Percentiles rank a stretch among this genome's conserved stretches.
These are phyloP conservation scores for Cyamopsis tetragonoloba DNA, from an alignment of 306 rosid genomes.

Conservation along the genomic window DNA sequence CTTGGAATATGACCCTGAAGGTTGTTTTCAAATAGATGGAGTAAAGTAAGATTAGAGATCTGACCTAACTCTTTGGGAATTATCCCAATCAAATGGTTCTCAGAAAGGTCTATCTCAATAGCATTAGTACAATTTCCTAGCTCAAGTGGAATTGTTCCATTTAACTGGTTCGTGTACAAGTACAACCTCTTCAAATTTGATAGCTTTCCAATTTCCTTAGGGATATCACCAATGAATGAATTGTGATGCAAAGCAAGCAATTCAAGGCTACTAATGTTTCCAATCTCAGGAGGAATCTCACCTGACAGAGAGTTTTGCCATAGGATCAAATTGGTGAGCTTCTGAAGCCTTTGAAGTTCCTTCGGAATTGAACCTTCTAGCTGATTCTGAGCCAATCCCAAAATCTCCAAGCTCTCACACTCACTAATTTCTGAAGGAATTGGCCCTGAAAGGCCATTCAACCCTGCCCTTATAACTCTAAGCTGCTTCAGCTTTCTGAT, in stretches of 20 bases:
- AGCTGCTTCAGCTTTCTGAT: slow-evolving; percentile 55
- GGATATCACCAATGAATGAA: slow-evolving; percentile 45
- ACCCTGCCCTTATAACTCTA: slow-evolving; percentile 62
- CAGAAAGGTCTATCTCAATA: slow-evolving; percentile 67
- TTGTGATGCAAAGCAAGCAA: slow-evolving; percentile 66
- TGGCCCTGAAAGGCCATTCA: slow-evolving; percentile 52
- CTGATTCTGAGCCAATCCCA: slow-evolving; percentile 69
- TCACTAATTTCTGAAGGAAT: slow-evolving; percentile 52
- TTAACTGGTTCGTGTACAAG: slow-evolving; percentile 65
- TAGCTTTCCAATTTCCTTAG: slow-evolving; percentile 55
- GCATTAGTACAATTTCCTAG: slow-evolving; percentile 66
- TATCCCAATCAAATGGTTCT: slow-evolving; percentile 52
- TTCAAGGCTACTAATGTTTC: slow-evolving; percentile 53
- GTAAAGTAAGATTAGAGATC: slow-evolving; percentile 52
- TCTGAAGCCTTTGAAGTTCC: slow-evolving; percentile 58
- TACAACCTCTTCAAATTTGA: slow-evolving; percentile 48
- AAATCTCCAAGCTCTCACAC: slow-evolving; percentile 56
- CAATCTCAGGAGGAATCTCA: slow-evolving; percentile 63
- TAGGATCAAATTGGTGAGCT: slow-evolving; percentile 56
- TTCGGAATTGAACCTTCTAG: slow-evolving; percentile 62
- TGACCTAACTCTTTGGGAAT: slow-evolving; percentile 60
- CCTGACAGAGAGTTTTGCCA: slow-evolving; percentile 69
- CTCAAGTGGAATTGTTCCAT: slow-evolving; percentile 62
- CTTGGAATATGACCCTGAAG: slow-evolving; percentile 58
- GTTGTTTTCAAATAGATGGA: slow-evolving; percentile 67